phyloP scores from a whole-genome alignment of 2,329 filamentous ascomycete species.

The Thielaviopsis ethacetica region DNA sequence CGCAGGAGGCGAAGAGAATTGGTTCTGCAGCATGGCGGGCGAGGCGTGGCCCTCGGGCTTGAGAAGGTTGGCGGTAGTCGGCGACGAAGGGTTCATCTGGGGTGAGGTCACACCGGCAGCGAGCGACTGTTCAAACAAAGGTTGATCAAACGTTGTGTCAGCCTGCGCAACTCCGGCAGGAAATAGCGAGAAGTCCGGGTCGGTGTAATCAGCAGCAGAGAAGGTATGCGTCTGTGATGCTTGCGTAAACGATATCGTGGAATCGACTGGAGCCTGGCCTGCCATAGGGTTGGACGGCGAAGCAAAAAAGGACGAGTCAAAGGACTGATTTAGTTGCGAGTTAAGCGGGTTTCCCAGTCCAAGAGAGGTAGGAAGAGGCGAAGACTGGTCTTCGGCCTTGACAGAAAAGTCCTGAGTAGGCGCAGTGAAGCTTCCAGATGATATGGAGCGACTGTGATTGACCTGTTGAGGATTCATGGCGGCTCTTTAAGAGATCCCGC shows the following conservation, averaged over 20 bases:
- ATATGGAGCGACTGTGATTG: constrained; percentile 38
- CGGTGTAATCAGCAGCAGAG: constrained; percentile 23
- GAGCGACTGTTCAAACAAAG: constrained; percentile 39
- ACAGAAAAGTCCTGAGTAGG: constrained; percentile 39
- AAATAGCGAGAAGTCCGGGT: constrained; percentile 49
- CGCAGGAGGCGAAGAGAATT: constrained; percentile 34
- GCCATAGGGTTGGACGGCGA: constrained; percentile 28
- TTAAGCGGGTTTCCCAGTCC: constrained; percentile 44
- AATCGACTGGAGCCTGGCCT: constrained; percentile 24
- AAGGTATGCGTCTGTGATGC: constrained; percentile 25
- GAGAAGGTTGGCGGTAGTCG: constrained; percentile 39
- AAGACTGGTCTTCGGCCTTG: constrained; percentile 32
- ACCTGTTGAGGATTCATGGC: constrained; percentile 25
- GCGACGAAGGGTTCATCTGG: constrained; percentile 35
- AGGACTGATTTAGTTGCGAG: constrained; percentile 16
- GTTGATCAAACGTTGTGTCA: constrained; percentile 42
- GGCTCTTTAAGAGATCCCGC: constrained; percentile 8
- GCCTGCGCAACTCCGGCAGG: constrained; percentile 28
- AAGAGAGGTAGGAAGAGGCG: constrained; percentile 37
- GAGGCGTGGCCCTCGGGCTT: constrained; percentile 31
- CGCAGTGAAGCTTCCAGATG: constrained; percentile 24
- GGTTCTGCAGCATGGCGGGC: constrained; percentile 40
- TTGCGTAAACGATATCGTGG: constrained; percentile 23
- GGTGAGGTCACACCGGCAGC: constrained; percentile 35
- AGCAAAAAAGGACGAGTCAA: constrained; percentile 20